Base-by-base conservation (phyloP, 306 rosid genomes). In the Inga leiocalycina region DNA sequence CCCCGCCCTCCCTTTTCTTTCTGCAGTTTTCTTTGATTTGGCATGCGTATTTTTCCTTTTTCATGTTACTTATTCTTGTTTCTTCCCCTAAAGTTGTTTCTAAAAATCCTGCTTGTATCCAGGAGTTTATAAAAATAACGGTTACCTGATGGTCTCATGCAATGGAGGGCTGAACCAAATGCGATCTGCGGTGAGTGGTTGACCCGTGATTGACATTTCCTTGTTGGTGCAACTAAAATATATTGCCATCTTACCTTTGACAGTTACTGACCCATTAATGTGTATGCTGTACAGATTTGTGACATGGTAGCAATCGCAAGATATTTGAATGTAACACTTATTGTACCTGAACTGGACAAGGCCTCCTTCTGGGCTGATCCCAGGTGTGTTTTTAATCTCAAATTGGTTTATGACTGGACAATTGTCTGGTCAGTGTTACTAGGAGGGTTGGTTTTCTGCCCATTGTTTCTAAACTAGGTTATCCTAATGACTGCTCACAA, bases 311-410 rank as follows among this genome's bases (percentile, higher is more conserved):
- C 97, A 37, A 96, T 96, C 66, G 98, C 99, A 2, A 91, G 99
- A 84, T 86, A 91, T 85, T 82, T 96, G 78, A 96, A 96, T 85
- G 98, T 96, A 79, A 96, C 99, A 5, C 97, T 96, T 49, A 87
- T 96, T 51, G 99, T 96, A 66, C 99, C 99, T 20, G 97, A 96
- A 57, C 79, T 96, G 43, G 99, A 96, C 83, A 96, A 94, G 80
- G 64, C 97, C 20, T 96, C 99, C 85, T 96, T 96, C 80, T 96
- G 99, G 99, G 98, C 98, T 73, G 99, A 96, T 83, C 97, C 98
- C 70, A 96, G 99, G 99, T 96, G 59, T 48, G 90, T 43, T 17
- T 43, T n/a, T 72, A 39, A 41, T 41, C 54, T 76, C 57, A 17
- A 51, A 34, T 27, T 54, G 6, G 46, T 52, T 0, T 66, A 16